Conservation (phyloP, 2,329 filamentous ascomycete species). For the Pseudogymnoascus sp. region DNA sequence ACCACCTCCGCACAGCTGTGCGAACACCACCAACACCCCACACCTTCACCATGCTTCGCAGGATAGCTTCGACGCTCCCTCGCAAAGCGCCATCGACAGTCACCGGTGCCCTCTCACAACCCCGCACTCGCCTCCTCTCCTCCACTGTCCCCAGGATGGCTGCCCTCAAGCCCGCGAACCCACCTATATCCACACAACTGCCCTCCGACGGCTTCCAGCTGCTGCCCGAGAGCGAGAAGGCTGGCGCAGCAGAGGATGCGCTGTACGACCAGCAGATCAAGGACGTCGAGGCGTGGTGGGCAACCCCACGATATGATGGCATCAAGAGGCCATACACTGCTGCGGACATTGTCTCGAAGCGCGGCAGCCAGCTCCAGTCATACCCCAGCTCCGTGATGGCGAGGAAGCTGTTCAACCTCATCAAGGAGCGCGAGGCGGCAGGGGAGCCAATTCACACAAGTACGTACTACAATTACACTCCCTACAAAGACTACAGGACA, state of each 20-base stretch:
- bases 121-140: conserved; percentile 17
- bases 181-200: conserved; percentile 22
- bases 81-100: conserved; percentile 17
- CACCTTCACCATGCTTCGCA: conserved; percentile 24
- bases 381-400: conserved; percentile 95
- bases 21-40: neutral
- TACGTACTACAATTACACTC: conserved; percentile 36
- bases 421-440: conserved; percentile 67
- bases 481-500: conserved; percentile 8
- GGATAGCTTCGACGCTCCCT: conserved; percentile 20
- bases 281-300: conserved; percentile 88
- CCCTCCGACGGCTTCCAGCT: conserved; percentile 75
- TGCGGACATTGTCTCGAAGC: conserved; percentile 86
- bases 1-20: neutral
- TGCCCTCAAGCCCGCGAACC: conserved; percentile 18
- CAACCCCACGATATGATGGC: conserved; percentile 70
- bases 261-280: conserved; percentile 76
- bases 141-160: conserved; percentile 20
- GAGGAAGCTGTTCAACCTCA: conserved; percentile 82
- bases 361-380: conserved; percentile 74
- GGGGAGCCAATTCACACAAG: conserved; percentile 90
- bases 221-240: conserved; percentile 67
- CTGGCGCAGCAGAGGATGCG: conserved; percentile 72
- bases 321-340: conserved; percentile 90
- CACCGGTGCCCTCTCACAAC: conserved; percentile 12